A percentile compares a stretch with the other conserved stretches of the same genome.
These are phyloP conservation scores for Tricholoma bakamatsutake DNA, from an alignment of 768 basidiomycete species.

Conservation along the genomic window DNA sequence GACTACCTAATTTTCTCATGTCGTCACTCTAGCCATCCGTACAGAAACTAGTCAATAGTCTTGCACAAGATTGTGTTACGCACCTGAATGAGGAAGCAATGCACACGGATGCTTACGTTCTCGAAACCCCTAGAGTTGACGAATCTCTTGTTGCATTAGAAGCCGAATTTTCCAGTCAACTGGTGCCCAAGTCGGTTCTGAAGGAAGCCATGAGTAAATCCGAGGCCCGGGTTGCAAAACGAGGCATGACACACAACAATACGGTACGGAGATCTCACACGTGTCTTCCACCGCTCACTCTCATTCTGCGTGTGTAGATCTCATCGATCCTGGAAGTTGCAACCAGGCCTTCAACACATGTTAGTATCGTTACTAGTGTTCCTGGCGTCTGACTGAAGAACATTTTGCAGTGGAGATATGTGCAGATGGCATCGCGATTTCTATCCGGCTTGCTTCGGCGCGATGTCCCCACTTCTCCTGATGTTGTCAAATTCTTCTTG, in stretches of 20 bases:
- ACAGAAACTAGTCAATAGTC: conserved; percentile 58
- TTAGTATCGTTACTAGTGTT: conserved; percentile 29
- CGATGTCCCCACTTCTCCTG: conserved; percentile 48
- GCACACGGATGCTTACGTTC: conserved; percentile 55
- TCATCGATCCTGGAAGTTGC: conserved; percentile 57
- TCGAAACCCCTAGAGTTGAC: conserved; percentile 42
- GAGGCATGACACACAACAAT: conserved; percentile 39
- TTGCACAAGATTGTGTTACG: conserved; percentile 57
- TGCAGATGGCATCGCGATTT: conserved; percentile 64
- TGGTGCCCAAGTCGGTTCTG: conserved; percentile 39
- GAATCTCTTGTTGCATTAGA: conserved; percentile 43
- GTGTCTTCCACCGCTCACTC: conserved; percentile 2
- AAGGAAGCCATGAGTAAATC: conserved; percentile 37
- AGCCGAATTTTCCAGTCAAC: conserved; percentile 40
- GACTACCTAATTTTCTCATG: background rate
- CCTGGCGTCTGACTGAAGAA: conserved; percentile 7
- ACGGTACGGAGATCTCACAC: conserved; percentile 34
- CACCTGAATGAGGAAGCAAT: conserved; percentile 61
- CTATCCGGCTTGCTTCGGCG: conserved; percentile 57
- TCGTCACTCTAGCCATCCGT: conserved; percentile 53
- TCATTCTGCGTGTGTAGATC: conserved; percentile 35
- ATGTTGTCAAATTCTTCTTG: conserved; percentile 58
- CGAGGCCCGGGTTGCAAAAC: conserved; percentile 33
- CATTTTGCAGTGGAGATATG: conserved; percentile 69
- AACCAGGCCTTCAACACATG: conserved; percentile 60